Evolutionary conservation across 2,329 filamentous ascomycete genomes (phyloP).

Genomic region (Pyricularia pennisetigena): DNA sequence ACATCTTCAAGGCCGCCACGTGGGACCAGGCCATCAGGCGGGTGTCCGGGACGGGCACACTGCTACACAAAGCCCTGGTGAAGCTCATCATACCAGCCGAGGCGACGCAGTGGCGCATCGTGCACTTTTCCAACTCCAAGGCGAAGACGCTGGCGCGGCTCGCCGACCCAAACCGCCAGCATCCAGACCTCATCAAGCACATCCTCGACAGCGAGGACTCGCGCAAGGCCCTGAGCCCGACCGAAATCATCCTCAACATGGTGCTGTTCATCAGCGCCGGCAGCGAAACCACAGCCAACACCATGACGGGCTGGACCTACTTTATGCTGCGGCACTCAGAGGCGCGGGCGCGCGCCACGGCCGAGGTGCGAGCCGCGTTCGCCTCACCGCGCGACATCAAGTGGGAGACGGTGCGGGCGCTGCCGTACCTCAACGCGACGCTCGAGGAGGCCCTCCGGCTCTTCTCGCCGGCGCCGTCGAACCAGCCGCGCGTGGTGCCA

Average conservation of each 20-base stretch:
- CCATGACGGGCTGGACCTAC: conserved; percentile 15
- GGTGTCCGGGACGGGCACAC: too few species aligned
- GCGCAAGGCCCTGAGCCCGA: conserved; percentile 10
- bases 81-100: too few species aligned
- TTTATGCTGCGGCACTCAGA: conserved; percentile 12
- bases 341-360: conserved; percentile 10
- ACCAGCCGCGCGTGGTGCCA: too few species aligned
- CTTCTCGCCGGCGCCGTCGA: too few species aligned
- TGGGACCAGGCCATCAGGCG: conserved; percentile 6
- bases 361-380: background rate
- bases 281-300: conserved; percentile 17
- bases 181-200: conserved; percentile 15
- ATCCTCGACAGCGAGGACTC: conserved; percentile 13
- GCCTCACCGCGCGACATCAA: conserved; percentile 11
- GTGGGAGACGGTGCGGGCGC: conserved; percentile 16
- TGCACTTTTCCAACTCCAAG: conserved; percentile 13
- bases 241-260: conserved; percentile 14
- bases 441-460: conserved; percentile 25
- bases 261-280: conserved; percentile 15
- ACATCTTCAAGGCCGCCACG: conserved; percentile 16
- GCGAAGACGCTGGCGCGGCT: conserved; percentile 14
- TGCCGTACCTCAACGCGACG: conserved; percentile 26
- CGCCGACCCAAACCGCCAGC: conserved; percentile 10
- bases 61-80: too few species aligned
- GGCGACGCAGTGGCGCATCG: conserved; percentile 10